Percentiles rank a stretch among this genome's conserved stretches.
Conservation (phyloP, 2,329 filamentous ascomycete genomes). For the Penicillium fuscoglaucum region DNA sequence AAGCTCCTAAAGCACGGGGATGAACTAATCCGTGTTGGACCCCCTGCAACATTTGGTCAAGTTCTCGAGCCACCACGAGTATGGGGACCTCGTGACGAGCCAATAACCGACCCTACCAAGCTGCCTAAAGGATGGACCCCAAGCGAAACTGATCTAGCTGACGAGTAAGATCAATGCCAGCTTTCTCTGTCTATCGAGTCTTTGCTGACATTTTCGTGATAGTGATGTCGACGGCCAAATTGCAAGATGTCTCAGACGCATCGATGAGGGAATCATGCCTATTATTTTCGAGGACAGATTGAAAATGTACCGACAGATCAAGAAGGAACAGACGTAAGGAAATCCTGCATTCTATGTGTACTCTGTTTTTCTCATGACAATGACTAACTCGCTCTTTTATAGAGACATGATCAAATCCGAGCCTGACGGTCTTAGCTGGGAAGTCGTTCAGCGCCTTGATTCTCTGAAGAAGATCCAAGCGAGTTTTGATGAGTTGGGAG, state of each 20-base stretch:
- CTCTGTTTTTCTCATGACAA: background rate
- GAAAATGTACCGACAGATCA: background rate
- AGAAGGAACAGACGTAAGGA: background rate
- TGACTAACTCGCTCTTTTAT: background rate
- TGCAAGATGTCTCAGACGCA: background rate
- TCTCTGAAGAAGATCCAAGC: background rate
- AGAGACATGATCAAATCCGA: conserved; percentile 4
- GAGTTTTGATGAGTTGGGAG: background rate
- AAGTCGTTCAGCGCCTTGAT: background rate
- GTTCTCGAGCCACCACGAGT: background rate
- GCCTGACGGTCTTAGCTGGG: background rate
- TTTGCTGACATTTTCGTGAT: background rate
- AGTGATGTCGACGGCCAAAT: background rate
- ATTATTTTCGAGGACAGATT: background rate
- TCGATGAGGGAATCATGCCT: background rate
- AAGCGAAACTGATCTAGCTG: background rate
- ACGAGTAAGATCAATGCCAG: background rate
- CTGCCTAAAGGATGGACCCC: background rate
- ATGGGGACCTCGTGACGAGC: background rate
- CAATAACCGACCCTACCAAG: background rate
- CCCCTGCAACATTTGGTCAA: background rate
- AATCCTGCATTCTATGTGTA: background rate
- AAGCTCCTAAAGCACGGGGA: background rate
- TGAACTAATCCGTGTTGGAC: background rate
- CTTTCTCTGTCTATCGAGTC: background rate